Evolutionary conservation across 768 basidiomycete genomes (phyloP), one percentile per base, ranked within the genome.

Genomic region (Mycena vulgaris): DNA sequence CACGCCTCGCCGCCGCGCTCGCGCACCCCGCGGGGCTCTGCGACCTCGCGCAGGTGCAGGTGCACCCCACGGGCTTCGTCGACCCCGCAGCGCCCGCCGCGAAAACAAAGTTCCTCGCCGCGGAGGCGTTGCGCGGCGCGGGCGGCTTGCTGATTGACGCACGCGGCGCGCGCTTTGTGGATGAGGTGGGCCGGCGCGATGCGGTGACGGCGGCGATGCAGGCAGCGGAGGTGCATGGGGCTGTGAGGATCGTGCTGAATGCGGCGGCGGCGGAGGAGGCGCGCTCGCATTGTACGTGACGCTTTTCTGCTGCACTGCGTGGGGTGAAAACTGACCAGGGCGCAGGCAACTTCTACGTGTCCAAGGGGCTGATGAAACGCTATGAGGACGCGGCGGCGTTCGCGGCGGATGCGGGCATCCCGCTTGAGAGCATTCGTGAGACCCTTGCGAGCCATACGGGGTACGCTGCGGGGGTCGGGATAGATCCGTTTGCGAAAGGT

Each of bases 61-160:
- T 79, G 16, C 78, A 92, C 75, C 91, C 90, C 9, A 93, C 92
- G 8, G 93, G 93, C 78, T 88, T 95, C 39, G 90, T 94, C 45
- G 93, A 95, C 83, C 93, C 93, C 68, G 90, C 89, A 35, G 90
- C 93, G 49, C 90, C 91, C 6, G 76, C 82, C 3, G 88, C 90
- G 19, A 89, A 89, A 79, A 91, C 92, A 72, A 93, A 93, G 81
- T 94, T 94, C 87, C 85, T 94, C 63, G 93, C 93, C 45, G 93
- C 93, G 5, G 93, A 94, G 82, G 93, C 93, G 40, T 86, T 94
- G n/a, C 88, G 93, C 75, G 93, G 93, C 66, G 92, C 90, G 47
- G 93, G 93, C 59, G 93, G 92, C 75, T 83, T 94, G 13, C 83
- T 94, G 27, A 82, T 94, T 74, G 92, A 93, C 78, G 87, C 86